These are phyloP conservation scores for Larix sibirica DNA, from an alignment of 83 land plant genomes.

Conservation along the genomic window DNA sequence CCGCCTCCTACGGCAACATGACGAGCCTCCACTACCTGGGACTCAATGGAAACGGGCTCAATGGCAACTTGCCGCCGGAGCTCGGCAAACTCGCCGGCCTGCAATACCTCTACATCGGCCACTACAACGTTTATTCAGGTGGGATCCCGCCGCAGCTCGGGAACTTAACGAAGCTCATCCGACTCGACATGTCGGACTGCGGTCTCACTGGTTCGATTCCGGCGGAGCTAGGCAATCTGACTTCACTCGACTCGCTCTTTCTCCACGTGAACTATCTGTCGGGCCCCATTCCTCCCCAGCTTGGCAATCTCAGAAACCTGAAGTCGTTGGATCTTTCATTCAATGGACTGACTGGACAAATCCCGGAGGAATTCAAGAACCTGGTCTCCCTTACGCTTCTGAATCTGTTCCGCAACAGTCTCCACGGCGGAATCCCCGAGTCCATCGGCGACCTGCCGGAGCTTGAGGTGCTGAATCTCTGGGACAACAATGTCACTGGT, in stretches of 20 bases:
- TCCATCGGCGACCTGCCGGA: constrained; percentile 43
- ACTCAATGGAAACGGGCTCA: constrained; percentile 63
- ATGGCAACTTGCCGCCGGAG: constrained; percentile 65
- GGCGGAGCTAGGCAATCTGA: constrained; percentile 46
- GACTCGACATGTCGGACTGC: constrained; percentile 54
- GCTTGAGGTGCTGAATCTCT: constrained; percentile 48
- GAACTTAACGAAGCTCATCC: constrained; percentile 44
- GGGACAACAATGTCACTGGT: constrained; percentile 79
- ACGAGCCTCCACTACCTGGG: constrained; percentile 45
- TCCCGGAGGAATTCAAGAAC: constrained; percentile 42
- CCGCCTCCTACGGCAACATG: constrained; percentile 47
- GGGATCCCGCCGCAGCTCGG: constrained; percentile 71
- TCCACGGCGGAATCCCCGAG: constrained; percentile 61
- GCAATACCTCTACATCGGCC: constrained; percentile 48
- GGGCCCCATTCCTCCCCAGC: constrained; percentile 62
- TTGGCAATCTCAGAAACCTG: constrained; percentile 61
- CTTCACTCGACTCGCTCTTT: constrained; percentile 54
- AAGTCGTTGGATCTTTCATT: constrained; percentile 60
- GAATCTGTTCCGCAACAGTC: constrained; percentile 61
- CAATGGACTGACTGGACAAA: constrained; percentile 66
- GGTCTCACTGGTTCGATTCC: constrained; percentile 64
- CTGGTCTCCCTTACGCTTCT: constrained; percentile 47
- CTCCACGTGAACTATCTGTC: constrained; percentile 57
- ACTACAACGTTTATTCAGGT: constrained; percentile 44
- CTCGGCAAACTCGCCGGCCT: constrained; percentile 61